phyloP scores from a whole-genome alignment of 805 yeast genomes.

The Cyberlindnera subsufficiens region DNA sequence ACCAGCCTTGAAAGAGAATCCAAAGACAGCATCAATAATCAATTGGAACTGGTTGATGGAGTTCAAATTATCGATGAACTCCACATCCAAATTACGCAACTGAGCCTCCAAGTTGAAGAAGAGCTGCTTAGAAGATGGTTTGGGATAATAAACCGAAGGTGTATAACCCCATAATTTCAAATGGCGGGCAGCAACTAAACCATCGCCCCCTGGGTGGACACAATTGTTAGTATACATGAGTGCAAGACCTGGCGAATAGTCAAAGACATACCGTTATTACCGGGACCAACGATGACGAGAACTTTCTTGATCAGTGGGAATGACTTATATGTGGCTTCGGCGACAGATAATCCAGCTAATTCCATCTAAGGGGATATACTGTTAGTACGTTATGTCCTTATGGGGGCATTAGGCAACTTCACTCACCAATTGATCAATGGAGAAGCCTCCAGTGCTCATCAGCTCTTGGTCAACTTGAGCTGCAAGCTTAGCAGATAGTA shows the following conservation, averaged over 20 bases:
- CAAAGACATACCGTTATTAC: conserved; percentile 54
- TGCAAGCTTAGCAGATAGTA: conserved; percentile 49
- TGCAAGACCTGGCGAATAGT: background rate
- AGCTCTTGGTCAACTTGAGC: conserved; percentile 77
- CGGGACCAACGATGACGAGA: conserved; percentile 85
- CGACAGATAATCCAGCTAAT: conserved; percentile 91
- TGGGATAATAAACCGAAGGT: conserved; percentile 80
- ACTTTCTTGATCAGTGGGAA: conserved; percentile 51
- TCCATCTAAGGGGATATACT: conserved; percentile 57
- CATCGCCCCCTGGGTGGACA: conserved; percentile 66
- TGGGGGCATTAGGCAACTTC: too few relatives aligned
- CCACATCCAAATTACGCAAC: conserved; percentile 56
- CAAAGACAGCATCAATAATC: conserved; percentile 81
- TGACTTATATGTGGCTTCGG: conserved; percentile 69
- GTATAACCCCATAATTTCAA: conserved; percentile 70
- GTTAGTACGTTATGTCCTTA: background rate
- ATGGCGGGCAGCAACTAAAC: conserved; percentile 92
- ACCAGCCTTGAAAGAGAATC: conserved; percentile 81
- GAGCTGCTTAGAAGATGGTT: conserved; percentile 48
- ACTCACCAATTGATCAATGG: conserved; percentile 66
- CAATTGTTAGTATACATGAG: background rate
- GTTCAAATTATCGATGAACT: conserved; percentile 40
- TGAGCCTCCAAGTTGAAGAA: conserved; percentile 62
- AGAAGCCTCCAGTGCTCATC: conserved; percentile 79
- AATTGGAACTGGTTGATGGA: conserved; percentile 25